phyloP scores from a whole-genome alignment of 805 yeast species.

The Brettanomyces naardenensis region DNA sequence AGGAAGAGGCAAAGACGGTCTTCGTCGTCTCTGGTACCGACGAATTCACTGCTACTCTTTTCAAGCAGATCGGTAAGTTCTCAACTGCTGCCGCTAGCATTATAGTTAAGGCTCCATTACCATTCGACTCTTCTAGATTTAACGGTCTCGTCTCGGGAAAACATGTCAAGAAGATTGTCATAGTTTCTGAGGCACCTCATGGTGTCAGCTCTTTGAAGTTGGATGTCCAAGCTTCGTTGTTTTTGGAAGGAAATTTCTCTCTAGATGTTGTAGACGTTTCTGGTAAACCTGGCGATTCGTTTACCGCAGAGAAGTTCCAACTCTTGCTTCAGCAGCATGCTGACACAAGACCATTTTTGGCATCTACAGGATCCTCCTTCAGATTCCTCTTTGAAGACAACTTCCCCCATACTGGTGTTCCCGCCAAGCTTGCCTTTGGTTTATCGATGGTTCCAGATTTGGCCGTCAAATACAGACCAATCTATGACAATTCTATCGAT shows the following conservation, averaged over 20 bases:
- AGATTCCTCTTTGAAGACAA: conserved; percentile 67
- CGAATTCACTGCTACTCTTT: conserved; percentile 45
- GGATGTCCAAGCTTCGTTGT: conserved; percentile 68
- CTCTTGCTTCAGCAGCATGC: conserved; percentile 16
- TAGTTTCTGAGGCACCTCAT: conserved; percentile 49
- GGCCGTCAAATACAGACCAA: conserved; percentile 47
- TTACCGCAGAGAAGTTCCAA: conserved; percentile 25
- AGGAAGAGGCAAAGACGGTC: conserved; percentile 43
- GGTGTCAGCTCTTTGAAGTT: conserved; percentile 40
- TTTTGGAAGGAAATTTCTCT: conserved; percentile 35
- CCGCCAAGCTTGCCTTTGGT: conserved; percentile 60
- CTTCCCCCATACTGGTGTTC: conserved; percentile 43
- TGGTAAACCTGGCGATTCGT: conserved; percentile 23
- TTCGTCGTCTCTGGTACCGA: conserved; percentile 74
- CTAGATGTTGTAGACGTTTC: conserved; percentile 45
- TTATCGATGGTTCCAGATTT: conserved; percentile 55
- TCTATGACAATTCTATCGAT: conserved; percentile 60
- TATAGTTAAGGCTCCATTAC: conserved; percentile 70
- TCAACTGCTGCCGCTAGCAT: conserved; percentile 45
- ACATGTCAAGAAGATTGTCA: conserved; percentile 47
- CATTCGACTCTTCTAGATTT: conserved; percentile 63
- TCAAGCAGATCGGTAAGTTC: conserved; percentile 30
- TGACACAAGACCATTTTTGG: conserved; percentile 5
- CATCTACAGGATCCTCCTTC: conserved; percentile 36
- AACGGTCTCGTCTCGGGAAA: conserved; percentile 48